These are phyloP conservation scores for Globisporangium sylvaticum DNA, from an alignment of 352 stramenopile genomes.

Conservation along the genomic window DNA sequence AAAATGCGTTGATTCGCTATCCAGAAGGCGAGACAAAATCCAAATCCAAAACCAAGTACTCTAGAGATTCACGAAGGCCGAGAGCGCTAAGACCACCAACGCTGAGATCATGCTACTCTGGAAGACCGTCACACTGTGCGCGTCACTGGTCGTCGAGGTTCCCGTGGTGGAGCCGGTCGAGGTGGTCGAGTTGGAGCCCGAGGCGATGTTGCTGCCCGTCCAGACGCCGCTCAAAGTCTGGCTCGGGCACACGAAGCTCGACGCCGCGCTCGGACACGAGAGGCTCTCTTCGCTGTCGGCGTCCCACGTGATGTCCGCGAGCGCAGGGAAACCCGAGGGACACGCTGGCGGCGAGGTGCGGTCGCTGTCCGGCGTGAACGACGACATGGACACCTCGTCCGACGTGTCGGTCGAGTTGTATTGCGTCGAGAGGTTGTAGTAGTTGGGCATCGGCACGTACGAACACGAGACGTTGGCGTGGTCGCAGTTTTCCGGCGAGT, in stretches of 20 bases:
- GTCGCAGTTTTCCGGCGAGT: conserved; percentile 65
- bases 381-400: conserved; percentile 25
- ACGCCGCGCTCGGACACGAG: conserved; percentile 18
- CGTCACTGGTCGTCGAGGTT: not conserved
- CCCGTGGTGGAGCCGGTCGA: not conserved
- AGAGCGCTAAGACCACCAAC: not conserved
- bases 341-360: conserved; percentile 31
- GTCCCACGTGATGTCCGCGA: conserved; percentile 38
- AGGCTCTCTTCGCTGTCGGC: conserved; percentile 30
- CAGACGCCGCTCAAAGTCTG: not conserved
- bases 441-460: conserved; percentile 82
- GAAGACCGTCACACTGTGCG: not conserved
- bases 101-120: not conserved
- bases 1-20: too few relatives aligned
- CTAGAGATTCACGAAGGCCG: not conserved
- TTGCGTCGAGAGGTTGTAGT: conserved; percentile 47
- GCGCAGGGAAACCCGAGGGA: conserved; percentile 14
- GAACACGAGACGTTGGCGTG: conserved; percentile 43
- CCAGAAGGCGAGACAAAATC: too few relatives aligned
- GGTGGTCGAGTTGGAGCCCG: not conserved
- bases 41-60: too few relatives aligned
- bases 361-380: conserved; percentile 29
- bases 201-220: conserved; percentile 2
- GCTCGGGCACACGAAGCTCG: conserved; percentile 10
- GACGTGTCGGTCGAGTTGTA: conserved; percentile 44